phyloP scores from a whole-genome alignment of 1,284 basidiomycete genomes.

The Termitomyces sp. region DNA sequence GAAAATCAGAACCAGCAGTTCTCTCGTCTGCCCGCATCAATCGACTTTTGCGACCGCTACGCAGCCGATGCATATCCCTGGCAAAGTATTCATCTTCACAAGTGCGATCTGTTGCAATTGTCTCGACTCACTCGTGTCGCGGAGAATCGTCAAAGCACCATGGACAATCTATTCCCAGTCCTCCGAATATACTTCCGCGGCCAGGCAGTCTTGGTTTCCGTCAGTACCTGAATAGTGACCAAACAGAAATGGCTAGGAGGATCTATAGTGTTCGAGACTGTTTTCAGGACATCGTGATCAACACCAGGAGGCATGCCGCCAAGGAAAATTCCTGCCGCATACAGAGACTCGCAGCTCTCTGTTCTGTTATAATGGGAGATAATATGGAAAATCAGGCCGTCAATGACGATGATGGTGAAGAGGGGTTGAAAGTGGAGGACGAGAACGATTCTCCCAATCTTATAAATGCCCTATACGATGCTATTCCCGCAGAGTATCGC shows the following conservation, averaged over 20 bases:
- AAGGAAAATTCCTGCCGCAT: conserved; percentile 16
- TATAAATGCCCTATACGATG: conserved; percentile 42
- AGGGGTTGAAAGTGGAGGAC: conserved; percentile 13
- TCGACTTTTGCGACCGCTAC: conserved; percentile 49
- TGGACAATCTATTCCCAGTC: conserved; percentile 19
- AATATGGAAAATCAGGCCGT: conserved; percentile 33
- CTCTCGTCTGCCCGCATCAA: conserved; percentile 34
- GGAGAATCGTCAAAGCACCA: background rate
- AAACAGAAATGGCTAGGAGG: conserved; percentile 37
- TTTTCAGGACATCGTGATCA: conserved; percentile 43
- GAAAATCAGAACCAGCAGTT: conserved; percentile 1
- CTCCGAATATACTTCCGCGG: conserved; percentile 35
- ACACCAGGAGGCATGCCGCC: conserved; percentile 15
- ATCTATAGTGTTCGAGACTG: conserved; percentile 49
- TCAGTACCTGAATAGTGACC: conserved; percentile 31
- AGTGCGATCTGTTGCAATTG: conserved; percentile 1
- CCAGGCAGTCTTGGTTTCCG: conserved; percentile 30
- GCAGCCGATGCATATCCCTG: conserved; percentile 44
- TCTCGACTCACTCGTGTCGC: conserved; percentile 10
- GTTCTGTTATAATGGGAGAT: conserved; percentile 43
- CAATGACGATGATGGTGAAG: conserved; percentile 16
- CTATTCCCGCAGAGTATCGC: conserved; percentile 43
- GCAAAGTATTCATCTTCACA: conserved; percentile 19
- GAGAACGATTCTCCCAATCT: conserved; percentile 20
- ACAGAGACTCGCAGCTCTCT: conserved; percentile 41